Evolutionary conservation across 495 filamentous ascomycete genomes (phyloP), one percentile per base, ranked within the genome.

Genomic region (Neurospora sp.): DNA sequence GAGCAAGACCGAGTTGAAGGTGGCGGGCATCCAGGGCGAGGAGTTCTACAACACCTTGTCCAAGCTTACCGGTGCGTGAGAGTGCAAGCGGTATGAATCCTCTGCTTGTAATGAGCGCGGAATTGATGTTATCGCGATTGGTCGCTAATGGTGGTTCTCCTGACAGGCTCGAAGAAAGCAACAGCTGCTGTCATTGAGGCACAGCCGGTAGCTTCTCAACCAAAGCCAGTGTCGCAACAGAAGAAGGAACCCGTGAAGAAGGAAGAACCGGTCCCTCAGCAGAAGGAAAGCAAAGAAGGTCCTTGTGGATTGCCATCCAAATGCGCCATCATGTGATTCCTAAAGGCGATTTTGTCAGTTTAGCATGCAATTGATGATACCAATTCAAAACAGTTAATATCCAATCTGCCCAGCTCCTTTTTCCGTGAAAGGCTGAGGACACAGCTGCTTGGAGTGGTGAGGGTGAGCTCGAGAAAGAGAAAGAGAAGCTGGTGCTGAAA

Each of bases 11-110:
- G 96, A 99, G 85, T 84, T 97, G 73, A 81, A 90, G 76, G 78
- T 99, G 41, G 96, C 96, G 71, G 86, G 84, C 70, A 86, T 83
- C 75, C 96, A 98, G 84, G 96, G 96, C 79, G 89, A 92, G 86
- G 80, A 86, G 70, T 99, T 98, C 86, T 97, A 94, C 83, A 85
- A 91, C 82, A 83, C 87, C 75, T 89, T 97, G 72, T 78, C 88
- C 77, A 93, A 92, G 86, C 87, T 88, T 81, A 87, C 84, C 75
- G 91, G 91, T 81, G 86, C 85, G 40, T 99, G 93, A 65, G 31
- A 65, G 27, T 65, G 53, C 53, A 65, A 65, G 27, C 7, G 53
- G 53, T 65, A 65, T 65, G 53, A 97, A 92, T 97, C 84, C 88
- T 93, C 27, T 91, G 91, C 84, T 73, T 75, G 75, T 80, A 20